These are phyloP conservation scores for Kwoniella dejecticola DNA, from an alignment of 768 basidiomycete species.

Conservation along the genomic window DNA sequence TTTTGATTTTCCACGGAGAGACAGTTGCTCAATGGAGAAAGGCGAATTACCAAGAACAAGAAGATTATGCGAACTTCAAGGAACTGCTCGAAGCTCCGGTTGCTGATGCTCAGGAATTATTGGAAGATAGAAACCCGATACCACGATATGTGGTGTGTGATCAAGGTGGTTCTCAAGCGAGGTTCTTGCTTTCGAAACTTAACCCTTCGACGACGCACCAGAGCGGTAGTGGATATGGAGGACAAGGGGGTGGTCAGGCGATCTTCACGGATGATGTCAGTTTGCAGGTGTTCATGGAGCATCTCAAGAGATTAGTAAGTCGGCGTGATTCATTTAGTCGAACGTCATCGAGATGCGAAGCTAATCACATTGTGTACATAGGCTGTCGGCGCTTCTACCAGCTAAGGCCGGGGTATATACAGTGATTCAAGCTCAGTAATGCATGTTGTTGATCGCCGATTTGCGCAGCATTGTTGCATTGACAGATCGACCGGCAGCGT, in stretches of 20 bases:
- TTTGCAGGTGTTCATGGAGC: constrained; percentile 68
- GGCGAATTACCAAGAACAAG: constrained; percentile 96
- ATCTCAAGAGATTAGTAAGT: constrained; percentile 80
- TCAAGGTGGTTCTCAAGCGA: constrained; percentile 94
- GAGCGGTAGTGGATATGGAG: constrained; percentile 63
- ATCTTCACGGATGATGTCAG: constrained; percentile 99
- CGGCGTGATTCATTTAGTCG: not conserved
- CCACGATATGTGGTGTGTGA: constrained; percentile 98
- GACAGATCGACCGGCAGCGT: too few relatives aligned
- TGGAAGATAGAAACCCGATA: constrained; percentile 93
- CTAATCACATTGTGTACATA: constrained; percentile 12
- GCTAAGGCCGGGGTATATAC: constrained; percentile 26
- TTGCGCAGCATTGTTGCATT: too few relatives aligned
- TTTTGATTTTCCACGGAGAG: constrained; percentile 98
- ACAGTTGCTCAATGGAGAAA: constrained; percentile 97
- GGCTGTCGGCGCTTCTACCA: constrained; percentile 56
- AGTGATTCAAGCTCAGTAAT: not conserved
- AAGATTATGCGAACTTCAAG: constrained; percentile 98
- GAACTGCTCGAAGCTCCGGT: constrained; percentile 84
- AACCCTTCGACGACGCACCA: constrained; percentile 99
- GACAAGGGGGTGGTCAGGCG: constrained; percentile 80
- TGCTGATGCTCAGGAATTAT: constrained; percentile 88
- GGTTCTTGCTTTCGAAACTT: constrained; percentile 94
- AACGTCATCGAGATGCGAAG: not conserved
- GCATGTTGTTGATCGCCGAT: constrained; percentile 6